Conservation (phyloP, 805 yeast species). For the Saturnispora serradocipensis region DNA sequence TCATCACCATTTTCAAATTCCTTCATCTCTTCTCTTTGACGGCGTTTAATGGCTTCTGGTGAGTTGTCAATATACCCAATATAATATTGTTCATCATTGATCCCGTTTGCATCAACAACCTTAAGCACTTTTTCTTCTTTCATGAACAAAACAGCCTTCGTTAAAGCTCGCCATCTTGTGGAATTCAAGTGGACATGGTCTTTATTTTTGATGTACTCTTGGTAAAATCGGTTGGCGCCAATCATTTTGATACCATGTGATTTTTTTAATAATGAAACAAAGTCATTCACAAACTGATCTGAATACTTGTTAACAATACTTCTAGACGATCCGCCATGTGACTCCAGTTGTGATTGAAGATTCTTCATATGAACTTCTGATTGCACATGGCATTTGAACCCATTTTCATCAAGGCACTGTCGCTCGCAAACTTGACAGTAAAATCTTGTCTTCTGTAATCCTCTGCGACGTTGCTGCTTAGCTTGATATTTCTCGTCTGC, state of each 20-base stretch:
- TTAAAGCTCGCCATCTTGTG: constrained; percentile 66
- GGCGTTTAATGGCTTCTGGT: constrained; percentile 36
- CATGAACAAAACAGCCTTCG: constrained; percentile 56
- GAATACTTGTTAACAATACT: constrained; percentile 47
- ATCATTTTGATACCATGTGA: constrained; percentile 77
- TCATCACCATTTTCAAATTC: constrained; percentile 38
- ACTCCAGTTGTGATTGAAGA: constrained; percentile 36
- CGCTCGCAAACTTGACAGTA: constrained; percentile 89
- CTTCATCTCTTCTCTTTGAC: constrained; percentile 30
- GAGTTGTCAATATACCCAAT: constrained; percentile 47
- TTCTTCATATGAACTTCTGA: constrained; percentile 69
- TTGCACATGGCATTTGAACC: constrained; percentile 80
- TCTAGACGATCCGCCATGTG: constrained; percentile 29
- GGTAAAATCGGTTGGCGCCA: constrained; percentile 79
- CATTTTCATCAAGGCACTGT: constrained; percentile 94
- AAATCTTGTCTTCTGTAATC: constrained; percentile 76
- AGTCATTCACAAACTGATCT: constrained; percentile 49
- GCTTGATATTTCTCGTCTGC: constrained; percentile 20
- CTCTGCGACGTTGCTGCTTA: constrained; percentile 66
- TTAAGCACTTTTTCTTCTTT: constrained; percentile 43
- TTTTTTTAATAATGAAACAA: constrained; percentile 49
- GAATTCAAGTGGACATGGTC: constrained; percentile 88
- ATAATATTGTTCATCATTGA: constrained; percentile 28
- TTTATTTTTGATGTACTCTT: constrained; percentile 75
- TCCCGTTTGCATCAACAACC: constrained; percentile 26